Evolutionary conservation across 2,329 filamentous ascomycete genomes (phyloP), one percentile per base, ranked within the genome.

Genomic region (Gremmenia infestans): DNA sequence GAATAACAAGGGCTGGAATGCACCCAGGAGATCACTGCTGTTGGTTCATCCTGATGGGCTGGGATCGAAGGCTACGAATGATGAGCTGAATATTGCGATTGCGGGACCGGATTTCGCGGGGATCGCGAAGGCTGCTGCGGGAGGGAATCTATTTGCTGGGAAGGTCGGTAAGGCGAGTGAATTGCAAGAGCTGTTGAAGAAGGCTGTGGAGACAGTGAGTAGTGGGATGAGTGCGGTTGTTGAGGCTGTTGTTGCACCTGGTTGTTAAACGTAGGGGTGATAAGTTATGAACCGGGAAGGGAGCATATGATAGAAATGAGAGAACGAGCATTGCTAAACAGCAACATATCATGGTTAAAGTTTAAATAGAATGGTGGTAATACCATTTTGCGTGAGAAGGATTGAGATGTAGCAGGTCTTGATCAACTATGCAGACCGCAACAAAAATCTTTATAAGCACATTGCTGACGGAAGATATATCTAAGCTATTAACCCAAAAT

Each of bases 1-100:
- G 50, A 88, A 88, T 67, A 88, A 88, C 65, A 82, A 86, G 70
- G 74, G 85, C 46, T 88, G 85, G 85, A 86, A 88, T 64, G 85
- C 85, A 0, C 85, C 85, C 0, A 73, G 79, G 5, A 75, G 76
- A 54, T 83, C 79, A 15, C 74, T 88, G 67, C 70, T 86, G 19
- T 76, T 88, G 11, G 85, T 88, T 1, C 85, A 88, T 65, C 85
- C 85, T 0, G 73, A 84, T 39, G 85, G 85, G 11, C 75, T 80
- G 51, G 85, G 82, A 1, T 80, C 77, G 1, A 82, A 82, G 55
- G 82, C 80, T 2, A 79, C 76, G 42, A 87, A 87, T 57, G 78
- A 82, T 58, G 83, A 85, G 48, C 68, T 88, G 39, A 87, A 88
- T 61, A 87, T 88, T 60, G 81, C 78, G 0, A 87, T 88, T 63